Percentiles rank a stretch among this genome's conserved stretches.
Evolutionary conservation across 2,329 filamentous ascomycete genomes (phyloP).

Genomic region (Hansfordia pulvinata): DNA sequence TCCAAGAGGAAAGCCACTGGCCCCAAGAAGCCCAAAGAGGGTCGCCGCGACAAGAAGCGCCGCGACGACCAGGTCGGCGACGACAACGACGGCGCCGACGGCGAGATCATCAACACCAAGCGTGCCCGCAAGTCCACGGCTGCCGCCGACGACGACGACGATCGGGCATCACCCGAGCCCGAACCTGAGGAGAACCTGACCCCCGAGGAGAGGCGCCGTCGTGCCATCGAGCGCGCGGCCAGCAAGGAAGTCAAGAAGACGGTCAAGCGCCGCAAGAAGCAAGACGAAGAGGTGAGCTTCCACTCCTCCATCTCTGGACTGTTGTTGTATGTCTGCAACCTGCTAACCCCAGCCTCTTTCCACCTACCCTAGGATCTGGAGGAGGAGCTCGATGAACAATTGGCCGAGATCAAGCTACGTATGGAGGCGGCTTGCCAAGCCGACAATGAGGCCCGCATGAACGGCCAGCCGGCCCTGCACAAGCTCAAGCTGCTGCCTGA

Average conservation of each 20-base stretch:
- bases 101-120: conserved; percentile 29
- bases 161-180: conserved; percentile 40
- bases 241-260: conserved; percentile 80
- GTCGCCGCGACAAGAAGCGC: conserved; percentile 55
- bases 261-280: conserved; percentile 60
- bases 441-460: conserved; percentile 71
- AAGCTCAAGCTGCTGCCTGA: conserved; percentile 91
- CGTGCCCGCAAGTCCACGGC: conserved; percentile 26
- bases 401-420: conserved; percentile 71
- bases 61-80: conserved; percentile 36
- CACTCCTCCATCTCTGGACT: not conserved
- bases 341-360: conserved; percentile 8
- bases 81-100: conserved; percentile 32
- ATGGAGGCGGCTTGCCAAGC: conserved; percentile 86
- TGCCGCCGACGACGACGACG: conserved; percentile 23
- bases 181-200: conserved; percentile 68
- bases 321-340: conserved; percentile 1
- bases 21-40: conserved; percentile 61
- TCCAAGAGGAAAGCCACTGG: conserved; percentile 52
- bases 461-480: conserved; percentile 70
- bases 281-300: conserved; percentile 67
- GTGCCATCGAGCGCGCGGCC: conserved; percentile 76
- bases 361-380: conserved; percentile 91
- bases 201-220: conserved; percentile 70
- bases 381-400: conserved; percentile 77